Evolutionary conservation across 768 basidiomycete species (phyloP).

Genomic region (Mycena metata): DNA sequence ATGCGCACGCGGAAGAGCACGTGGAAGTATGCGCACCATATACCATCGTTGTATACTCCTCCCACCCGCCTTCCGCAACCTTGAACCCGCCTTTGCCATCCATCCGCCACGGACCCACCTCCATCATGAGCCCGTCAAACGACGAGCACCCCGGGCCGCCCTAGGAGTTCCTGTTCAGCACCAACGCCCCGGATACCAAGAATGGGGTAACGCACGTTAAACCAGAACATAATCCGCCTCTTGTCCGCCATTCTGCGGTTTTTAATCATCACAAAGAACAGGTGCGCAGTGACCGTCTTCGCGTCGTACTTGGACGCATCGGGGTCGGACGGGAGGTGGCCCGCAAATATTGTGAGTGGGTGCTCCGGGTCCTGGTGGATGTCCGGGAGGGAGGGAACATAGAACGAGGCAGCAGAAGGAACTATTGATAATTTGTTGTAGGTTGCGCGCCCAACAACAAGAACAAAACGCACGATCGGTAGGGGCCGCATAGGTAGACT

Average conservation of each 20-base stretch:
- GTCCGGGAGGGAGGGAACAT: constrained; percentile 81
- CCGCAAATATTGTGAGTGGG: constrained; percentile 86
- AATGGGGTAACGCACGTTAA: constrained; percentile 81
- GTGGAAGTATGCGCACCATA: constrained; percentile 72
- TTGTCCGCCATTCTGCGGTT: constrained; percentile 91
- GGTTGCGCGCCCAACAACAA: neutral
- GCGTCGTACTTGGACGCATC: constrained; percentile 60
- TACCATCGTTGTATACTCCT: constrained; percentile 95
- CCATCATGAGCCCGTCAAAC: constrained; percentile 98
- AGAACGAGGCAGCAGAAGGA: constrained; percentile 88
- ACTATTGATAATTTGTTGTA: constrained; percentile 53
- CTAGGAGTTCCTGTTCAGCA: constrained; percentile 52
- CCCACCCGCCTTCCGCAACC: constrained; percentile 91
- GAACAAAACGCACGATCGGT: constrained; percentile 54
- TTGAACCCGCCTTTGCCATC: constrained; percentile 80
- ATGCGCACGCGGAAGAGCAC: constrained; percentile 12
- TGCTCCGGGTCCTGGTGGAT: constrained; percentile 78
- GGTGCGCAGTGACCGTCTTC: constrained; percentile 79
- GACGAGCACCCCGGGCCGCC: constrained; percentile 98
- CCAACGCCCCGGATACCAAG: neutral
- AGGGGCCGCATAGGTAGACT: constrained; percentile 47
- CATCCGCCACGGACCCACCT: constrained; percentile 92
- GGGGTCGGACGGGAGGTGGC: constrained; percentile 88
- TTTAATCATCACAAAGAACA: constrained; percentile 93
- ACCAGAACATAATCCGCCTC: constrained; percentile 95